Evolutionary conservation across 1,139 yeast genomes (phyloP), one percentile per base, ranked within the genome.

Genomic region (Yamadazyma triangularis): DNA sequence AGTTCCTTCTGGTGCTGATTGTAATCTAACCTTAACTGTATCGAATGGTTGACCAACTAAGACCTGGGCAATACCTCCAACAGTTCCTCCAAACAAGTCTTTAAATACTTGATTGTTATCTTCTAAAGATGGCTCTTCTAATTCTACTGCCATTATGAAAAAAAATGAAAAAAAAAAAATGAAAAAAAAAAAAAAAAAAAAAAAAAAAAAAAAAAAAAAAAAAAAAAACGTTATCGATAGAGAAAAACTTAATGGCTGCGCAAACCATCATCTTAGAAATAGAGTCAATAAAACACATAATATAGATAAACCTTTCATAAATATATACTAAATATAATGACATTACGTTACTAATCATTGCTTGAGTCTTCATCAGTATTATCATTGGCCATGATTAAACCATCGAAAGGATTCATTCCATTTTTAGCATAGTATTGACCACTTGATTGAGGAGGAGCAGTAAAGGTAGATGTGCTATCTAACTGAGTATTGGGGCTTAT

Each of bases 1-100:
- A 15, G 79, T 76, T 4, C 93, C 91, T 28, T 77, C 79, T 2
- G 87, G 78, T 1, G 94, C 87, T 7, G 91, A 80, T 51, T 89
- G 96, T 29, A 89, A 67, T 41, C 97, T 73, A 23, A 89, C 96
- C 57, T 88, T 89, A 28, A 93, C 86, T 8, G 95, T 86, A 55
- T 89, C 97, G 49, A 89, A 89, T 9, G 97, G 97, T 58, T 89
- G 96, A 20, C 96, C 96, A n/a, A 83, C 86, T 28, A 89, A 64
- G 10, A 89, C 96, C 60, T 89, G 97, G 11, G 96, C 88, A 27
- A 89, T 77, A 36, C 97, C 97, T 38, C 96, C 96, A 51, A 85
- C 71, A 21, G 96, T 88, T 8, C 96, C 97, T 4, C 94, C 94
- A 39, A 84, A 64, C 31, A 89, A 72, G 54, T 89, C 96, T 50